A percentile compares a stretch with the other conserved stretches of the same genome.
phyloP scores from a whole-genome alignment of 805 yeast species.

The Pichia ethanolica region DNA sequence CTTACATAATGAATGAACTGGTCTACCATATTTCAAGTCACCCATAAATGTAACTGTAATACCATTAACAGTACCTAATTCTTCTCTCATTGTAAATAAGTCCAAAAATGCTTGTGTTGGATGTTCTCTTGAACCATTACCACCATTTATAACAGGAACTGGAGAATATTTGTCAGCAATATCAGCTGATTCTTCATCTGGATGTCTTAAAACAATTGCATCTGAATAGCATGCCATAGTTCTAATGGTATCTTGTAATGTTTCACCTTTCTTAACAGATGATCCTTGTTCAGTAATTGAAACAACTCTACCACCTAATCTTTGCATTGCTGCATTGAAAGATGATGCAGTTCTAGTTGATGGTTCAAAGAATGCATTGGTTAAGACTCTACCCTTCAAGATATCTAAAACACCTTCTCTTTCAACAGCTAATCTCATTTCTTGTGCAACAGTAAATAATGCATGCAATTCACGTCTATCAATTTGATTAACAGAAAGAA shows the following conservation, averaged over 20 bases:
- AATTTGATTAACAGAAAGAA: constrained; percentile 83
- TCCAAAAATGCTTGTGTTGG: constrained; percentile 98
- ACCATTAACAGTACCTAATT: constrained; percentile 96
- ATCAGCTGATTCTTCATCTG: constrained; percentile 83
- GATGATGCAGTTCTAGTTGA: constrained; percentile 95
- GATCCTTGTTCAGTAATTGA: constrained; percentile 79
- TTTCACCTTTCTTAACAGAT: constrained; percentile 97
- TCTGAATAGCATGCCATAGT: constrained; percentile 93
- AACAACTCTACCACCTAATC: constrained; percentile 96
- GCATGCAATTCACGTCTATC: constrained; percentile 85
- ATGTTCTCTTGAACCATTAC: constrained; percentile 96
- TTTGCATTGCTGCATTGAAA: constrained; percentile 99
- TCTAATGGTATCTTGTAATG: constrained; percentile 93
- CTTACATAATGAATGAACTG: constrained; percentile 93
- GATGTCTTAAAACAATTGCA: constrained; percentile 96
- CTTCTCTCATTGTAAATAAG: constrained; percentile 96
- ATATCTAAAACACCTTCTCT: constrained; percentile 91
- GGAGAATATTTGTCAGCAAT: constrained; percentile 95
- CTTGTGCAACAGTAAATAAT: constrained; percentile 94
- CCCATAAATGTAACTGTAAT: constrained; percentile 98
- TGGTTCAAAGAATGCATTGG: constrained; percentile 97
- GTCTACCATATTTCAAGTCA: constrained; percentile 95
- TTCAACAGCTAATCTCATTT: constrained; percentile 93
- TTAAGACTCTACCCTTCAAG: constrained; percentile 81
- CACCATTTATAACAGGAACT: constrained; percentile 95